Evolutionary conservation across 2,329 filamentous ascomycete species (phyloP), one percentile per base, ranked within the genome.

Genomic region (Penicillium occitanis): DNA sequence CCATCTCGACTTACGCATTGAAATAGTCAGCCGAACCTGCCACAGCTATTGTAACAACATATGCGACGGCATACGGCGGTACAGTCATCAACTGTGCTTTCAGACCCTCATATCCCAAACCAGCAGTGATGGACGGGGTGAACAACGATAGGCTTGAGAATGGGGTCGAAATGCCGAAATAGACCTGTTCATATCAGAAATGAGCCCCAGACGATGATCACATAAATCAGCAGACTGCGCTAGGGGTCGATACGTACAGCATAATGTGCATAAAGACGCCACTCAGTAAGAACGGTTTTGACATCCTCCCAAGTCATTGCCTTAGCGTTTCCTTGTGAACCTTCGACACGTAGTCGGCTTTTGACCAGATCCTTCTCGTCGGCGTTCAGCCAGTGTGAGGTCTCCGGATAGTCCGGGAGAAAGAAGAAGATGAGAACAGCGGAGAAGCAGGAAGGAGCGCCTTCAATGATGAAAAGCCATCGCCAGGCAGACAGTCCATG

Each of bases 51-150:
- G 82, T 85, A 14, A 84, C 77, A 6, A 83, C 76, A 67, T 88
- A 88, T 5, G 85, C 86, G 1, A 85, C 84, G 0, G 85, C 87
- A 73, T 87, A 90, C 0, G 88, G 87, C 1, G 88, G 87, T 0
- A 90, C 87, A 0, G 87, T 89, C 82, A 90, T 87, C 22, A 90
- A 75, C 75, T 90, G 88, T 4, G 87, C 87, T 57, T 79, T 74
- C n/a, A 88, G 78, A 62, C 85, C 82, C n/a, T 83, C 73, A 69
- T 83, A 85, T 1, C 83, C 83, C 1, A 86, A 73, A 0, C 86
- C 86, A 4, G 82, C 82, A 63, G 90, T 86, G 64, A 91, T 90
- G 2, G 85, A 87, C 0, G 89, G 89, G 0, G 89, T 83, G 75
- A 83, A 90, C 80, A 77, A 79, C 13, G 85, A 87, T 62, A 90